Base-by-base conservation (phyloP, 345 rosid species). In the Euclidium syriacum region DNA sequence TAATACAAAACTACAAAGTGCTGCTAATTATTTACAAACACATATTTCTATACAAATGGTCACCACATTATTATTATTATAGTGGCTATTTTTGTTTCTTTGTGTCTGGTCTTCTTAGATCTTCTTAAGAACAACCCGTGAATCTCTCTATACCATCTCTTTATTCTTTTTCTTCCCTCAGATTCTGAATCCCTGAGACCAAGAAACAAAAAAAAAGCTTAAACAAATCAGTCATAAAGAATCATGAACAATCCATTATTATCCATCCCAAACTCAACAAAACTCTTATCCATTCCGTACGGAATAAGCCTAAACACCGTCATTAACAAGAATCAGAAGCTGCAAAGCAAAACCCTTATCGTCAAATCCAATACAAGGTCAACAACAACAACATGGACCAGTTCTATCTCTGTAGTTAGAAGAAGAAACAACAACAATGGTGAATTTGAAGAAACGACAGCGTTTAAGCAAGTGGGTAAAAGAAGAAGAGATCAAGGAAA, bases 401-500 rank as follows among this genome's bases (percentile, higher is more conserved):
- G 62, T 29, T 57, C 75, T 15, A 64, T 74, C 74, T 80, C 80
- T 17, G 40, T 47, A 9, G 66, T 30, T 40, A 68, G 27, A 34
- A 53, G 64, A 27, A 39, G 53, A 52, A 68, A 62, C 27, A 32
- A 4, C 35, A 32, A 32, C 50, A 29, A 50, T 43, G 74, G 36
- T 41, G 60, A n/a, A 29, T 44, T 44, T 44, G 58, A 53, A 33
- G 58, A 47, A 47, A 61, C 44, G 43, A 16, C 24, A 0, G 3
- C 14, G 43, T 47, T 34, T 23, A 46, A 2, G 5, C 77, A 32
- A 53, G 68, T 61, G 64, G 84, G 84, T 56, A 74, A 79, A 80
- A 75, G 62, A 66, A 74, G 80, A 80, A 75, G 62, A 66, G 33
- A 68, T 8, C 51, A 55, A 23, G 75, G 77, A 62, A 77, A 81